Evolutionary conservation across 352 stramenopile genomes (phyloP), one percentile per base, ranked within the genome.

Genomic region (Saprolegnia diclina): DNA sequence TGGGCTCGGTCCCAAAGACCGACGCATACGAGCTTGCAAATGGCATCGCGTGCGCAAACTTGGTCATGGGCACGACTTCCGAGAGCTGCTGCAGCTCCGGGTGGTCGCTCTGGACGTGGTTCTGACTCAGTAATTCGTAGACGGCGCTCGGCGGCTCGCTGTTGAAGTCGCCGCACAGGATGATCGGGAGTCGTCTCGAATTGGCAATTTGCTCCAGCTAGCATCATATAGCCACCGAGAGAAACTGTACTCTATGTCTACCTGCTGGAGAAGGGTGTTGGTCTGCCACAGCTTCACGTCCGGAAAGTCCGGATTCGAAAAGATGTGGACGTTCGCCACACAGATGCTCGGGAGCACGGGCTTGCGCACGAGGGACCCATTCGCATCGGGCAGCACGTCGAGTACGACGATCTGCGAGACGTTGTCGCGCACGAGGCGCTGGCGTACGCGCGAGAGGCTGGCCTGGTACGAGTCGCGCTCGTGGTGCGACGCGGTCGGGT

Each of bases 251-350:
- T n/a, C n/a, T n/a, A n/a, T n/a, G n/a, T n/a, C n/a, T 45, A 91
- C 83, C 80, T 94, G 82, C 67, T 96, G 89, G 37, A 96, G 61
- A 4, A 98, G 77, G 56, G 89, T 85, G 53, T 88, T 83, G 35
- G 88, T 90, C 77, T 99, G 97, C 96, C 97, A 99, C 29, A 99
- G 85, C 81, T 99, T 99, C 44, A 99, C 96, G 77, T 99, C 97
- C 18, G 93, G 92, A 70, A 97, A 98, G 73, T 99, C 97, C 55
- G 97, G 97, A 77, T 99, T 98, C 54, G 92, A 98, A 74, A 99
- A 99, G 29, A 99, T 85, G 83, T 99, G 97, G 4, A 98, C 98
- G 72, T 99, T 99, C 0, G 94, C 83, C 65, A 99, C 87, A 74
- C 95, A 99, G 13, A 99, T 76, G 64, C 96, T 79, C 45, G 81